phyloP scores from a whole-genome alignment of 2,329 filamentous ascomycete species.

The Pseudopithomyces chartarum region DNA sequence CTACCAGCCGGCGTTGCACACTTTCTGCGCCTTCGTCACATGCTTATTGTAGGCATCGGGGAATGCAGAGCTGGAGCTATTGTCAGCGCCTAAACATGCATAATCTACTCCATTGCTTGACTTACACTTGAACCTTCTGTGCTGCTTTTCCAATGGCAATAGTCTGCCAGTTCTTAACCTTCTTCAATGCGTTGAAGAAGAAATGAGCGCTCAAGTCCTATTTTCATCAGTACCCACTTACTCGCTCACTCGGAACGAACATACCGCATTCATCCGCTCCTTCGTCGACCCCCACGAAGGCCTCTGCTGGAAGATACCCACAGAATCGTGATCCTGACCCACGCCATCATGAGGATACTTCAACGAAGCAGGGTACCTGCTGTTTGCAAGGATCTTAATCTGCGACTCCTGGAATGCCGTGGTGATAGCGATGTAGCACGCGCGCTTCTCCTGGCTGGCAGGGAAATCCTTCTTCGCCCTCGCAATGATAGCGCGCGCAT shows the following conservation, averaged over 20 bases:
- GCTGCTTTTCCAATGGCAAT: slow-evolving; percentile 6
- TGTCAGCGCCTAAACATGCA: not conserved
- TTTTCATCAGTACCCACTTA: not conserved
- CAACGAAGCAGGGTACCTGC: not conserved
- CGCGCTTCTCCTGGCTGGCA: slow-evolving; percentile 6
- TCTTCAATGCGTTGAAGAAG: slow-evolving; percentile 10
- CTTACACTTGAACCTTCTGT: slow-evolving; percentile 13
- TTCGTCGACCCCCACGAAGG: slow-evolving; percentile 8
- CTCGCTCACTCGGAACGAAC: not conserved
- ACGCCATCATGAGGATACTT: slow-evolving; percentile 12
- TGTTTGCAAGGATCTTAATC: slow-evolving; percentile 9
- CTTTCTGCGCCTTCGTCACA: not conserved
- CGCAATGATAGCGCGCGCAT: slow-evolving; percentile 9
- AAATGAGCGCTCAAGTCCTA: slow-evolving; percentile 5
- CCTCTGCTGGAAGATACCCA: slow-evolving; percentile 11
- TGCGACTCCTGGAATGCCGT: slow-evolving; percentile 7
- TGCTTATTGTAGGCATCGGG: slow-evolving; percentile 10
- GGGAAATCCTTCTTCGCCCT: slow-evolving; percentile 2
- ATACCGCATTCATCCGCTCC: slow-evolving; percentile 11
- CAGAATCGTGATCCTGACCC: slow-evolving; percentile 10
- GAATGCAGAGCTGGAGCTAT: slow-evolving; percentile 2
- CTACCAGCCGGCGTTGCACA: slow-evolving; percentile 8
- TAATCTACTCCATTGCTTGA: not conserved
- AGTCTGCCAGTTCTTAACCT: slow-evolving; percentile 4
- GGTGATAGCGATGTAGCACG: slow-evolving; percentile 10